Conservation (phyloP, 2,329 filamentous ascomycete species). For the Hymenoscyphus occultus region DNA sequence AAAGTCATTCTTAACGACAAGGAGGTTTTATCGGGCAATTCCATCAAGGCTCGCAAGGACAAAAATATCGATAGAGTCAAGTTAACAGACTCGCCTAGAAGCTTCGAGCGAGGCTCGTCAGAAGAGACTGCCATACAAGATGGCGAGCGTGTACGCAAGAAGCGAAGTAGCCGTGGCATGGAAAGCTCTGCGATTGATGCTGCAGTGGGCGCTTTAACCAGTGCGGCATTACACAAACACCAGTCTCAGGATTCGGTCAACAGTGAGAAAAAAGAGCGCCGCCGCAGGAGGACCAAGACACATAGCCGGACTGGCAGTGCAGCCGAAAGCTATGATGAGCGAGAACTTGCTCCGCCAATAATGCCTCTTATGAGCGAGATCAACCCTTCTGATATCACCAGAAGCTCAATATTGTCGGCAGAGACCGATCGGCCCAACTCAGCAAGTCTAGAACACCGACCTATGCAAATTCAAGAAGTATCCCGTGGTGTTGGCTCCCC, state of each 20-base stretch:
- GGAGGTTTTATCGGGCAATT: slow-evolving; percentile 54
- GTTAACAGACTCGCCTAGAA: slow-evolving; percentile 28
- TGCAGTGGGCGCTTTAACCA: slow-evolving; percentile 55
- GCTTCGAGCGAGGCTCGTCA: slow-evolving; percentile 42
- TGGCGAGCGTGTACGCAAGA: slow-evolving; percentile 44
- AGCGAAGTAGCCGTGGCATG: slow-evolving; percentile 27
- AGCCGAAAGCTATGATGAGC: slow-evolving; percentile 50
- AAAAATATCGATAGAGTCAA: slow-evolving; percentile 45
- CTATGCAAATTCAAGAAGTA: slow-evolving; percentile 61
- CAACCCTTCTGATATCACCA: slow-evolving; percentile 80
- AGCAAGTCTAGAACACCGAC: slow-evolving; percentile 54
- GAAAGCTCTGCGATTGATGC: slow-evolving; percentile 31
- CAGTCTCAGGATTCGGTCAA: slow-evolving; percentile 60
- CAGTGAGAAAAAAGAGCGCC: slow-evolving; percentile 41
- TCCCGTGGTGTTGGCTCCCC: slow-evolving; percentile 58
- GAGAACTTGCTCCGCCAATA: slow-evolving; percentile 68
- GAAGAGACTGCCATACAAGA: slow-evolving; percentile 49
- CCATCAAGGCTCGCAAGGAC: slow-evolving; percentile 49
- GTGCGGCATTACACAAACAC: slow-evolving; percentile 61
- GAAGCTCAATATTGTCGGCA: slow-evolving; percentile 81
- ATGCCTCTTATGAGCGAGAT: slow-evolving; percentile 89
- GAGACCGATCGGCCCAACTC: slow-evolving; percentile 72
- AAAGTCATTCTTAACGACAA: slow-evolving; percentile 59
- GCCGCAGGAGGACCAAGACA: slow-evolving; percentile 42
- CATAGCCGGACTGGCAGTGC: slow-evolving; percentile 46